These are phyloP conservation scores for Apiotrichum mycotoxinovorans DNA, from an alignment of 1,284 basidiomycete species.

Conservation along the genomic window DNA sequence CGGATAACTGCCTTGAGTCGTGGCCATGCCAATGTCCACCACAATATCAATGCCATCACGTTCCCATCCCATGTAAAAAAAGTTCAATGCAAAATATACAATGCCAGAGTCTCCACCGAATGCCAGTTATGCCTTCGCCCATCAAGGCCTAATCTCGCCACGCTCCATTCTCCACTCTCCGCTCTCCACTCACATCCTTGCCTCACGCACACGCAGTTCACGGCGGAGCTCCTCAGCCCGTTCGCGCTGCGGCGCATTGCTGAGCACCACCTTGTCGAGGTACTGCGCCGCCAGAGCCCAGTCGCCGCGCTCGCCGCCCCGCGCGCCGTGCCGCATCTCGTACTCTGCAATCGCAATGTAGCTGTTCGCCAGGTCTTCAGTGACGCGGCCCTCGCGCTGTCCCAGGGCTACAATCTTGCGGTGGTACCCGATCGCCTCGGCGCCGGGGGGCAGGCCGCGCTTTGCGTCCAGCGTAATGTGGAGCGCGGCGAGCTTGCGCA, in stretches of 20 bases:
- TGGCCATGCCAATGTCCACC: too few relatives aligned
- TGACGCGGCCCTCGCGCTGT: conserved; percentile 58
- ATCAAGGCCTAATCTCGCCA: background rate
- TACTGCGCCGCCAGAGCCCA: conserved; percentile 52
- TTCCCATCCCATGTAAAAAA: too few relatives aligned
- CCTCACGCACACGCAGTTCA: conserved; percentile 35
- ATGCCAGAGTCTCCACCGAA: background rate
- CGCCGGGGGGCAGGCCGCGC: background rate
- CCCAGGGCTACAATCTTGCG: conserved; percentile 66
- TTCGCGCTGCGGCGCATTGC: conserved; percentile 50
- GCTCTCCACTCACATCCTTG: conserved; percentile 10
- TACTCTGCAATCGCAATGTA: conserved; percentile 74
- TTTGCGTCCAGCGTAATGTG: conserved; percentile 49
- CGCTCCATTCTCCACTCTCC: background rate
- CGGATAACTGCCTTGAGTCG: too few relatives aligned
- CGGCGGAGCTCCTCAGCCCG: conserved; percentile 38
- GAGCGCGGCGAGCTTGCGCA: conserved; percentile 69
- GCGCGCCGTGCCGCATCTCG: conserved; percentile 56
- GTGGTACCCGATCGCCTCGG: conserved; percentile 33
- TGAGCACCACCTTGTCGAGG: conserved; percentile 66
- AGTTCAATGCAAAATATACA: background rate
- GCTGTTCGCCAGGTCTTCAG: conserved; percentile 72
- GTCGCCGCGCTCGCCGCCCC: conserved; percentile 27
- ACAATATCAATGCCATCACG: too few relatives aligned
- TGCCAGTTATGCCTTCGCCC: background rate